These are phyloP conservation scores for Trichopus zeylanicus DNA, from an alignment of 116 monocot genomes.

Conservation along the genomic window DNA sequence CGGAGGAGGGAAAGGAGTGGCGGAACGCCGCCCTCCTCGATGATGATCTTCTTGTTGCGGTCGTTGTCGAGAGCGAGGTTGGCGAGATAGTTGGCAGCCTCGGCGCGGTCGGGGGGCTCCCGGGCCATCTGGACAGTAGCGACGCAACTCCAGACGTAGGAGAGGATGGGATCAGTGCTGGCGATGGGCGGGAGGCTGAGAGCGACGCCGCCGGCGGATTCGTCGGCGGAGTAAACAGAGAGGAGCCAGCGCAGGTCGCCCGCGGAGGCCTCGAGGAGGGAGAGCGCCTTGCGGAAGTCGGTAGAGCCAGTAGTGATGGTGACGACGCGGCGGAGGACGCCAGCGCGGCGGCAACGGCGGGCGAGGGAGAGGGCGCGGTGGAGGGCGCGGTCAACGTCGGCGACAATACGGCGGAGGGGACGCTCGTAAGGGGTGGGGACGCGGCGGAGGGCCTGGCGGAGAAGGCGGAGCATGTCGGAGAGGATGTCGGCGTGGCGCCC, in stretches of 20 bases:
- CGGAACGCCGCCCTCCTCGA: conserved; percentile 49
- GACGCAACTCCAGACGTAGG: conserved; percentile 46
- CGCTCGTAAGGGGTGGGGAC: conserved; percentile 39
- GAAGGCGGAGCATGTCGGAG: conserved; percentile 24
- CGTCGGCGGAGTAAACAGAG: conserved; percentile 23
- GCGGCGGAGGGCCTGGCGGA: conserved; percentile 17
- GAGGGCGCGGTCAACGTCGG: conserved; percentile 27
- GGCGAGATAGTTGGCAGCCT: conserved; percentile 34
- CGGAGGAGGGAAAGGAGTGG: conserved; percentile 41
- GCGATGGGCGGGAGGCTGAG: conserved; percentile 59
- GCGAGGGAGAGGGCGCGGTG: conserved; percentile 38
- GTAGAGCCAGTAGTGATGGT: conserved; percentile 29
- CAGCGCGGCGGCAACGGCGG: conserved; percentile 30
- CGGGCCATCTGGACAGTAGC: conserved; percentile 24
- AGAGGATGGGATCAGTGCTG: conserved; percentile 50
- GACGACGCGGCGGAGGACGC: conserved; percentile 31
- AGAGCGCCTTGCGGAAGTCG: conserved; percentile 35
- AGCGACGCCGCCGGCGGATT: conserved; percentile 11
- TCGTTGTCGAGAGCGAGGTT: conserved; percentile 46
- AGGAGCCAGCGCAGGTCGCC: conserved; percentile 58
- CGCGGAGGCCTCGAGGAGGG: conserved; percentile 38
- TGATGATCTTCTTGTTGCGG: conserved; percentile 42
- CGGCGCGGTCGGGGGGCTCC: conserved; percentile 17
- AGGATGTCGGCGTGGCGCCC: conserved; percentile 23
- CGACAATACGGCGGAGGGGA: conserved; percentile 44